Evolutionary conservation across 768 basidiomycete genomes (phyloP).

Genomic region (Pholiota molesta): DNA sequence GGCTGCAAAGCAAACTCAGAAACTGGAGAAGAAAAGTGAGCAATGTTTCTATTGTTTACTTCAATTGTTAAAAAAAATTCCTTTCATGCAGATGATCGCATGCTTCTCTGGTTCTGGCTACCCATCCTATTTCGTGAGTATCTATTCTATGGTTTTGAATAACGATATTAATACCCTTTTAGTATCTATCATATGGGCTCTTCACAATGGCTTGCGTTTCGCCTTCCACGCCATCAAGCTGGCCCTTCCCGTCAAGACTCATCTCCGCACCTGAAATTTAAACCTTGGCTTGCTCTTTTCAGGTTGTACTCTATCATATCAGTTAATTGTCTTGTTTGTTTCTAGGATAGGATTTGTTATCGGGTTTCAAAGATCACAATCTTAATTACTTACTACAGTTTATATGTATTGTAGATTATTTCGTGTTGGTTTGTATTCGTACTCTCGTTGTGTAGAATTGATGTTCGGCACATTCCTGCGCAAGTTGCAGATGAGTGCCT

Average conservation of each 20-base stretch:
- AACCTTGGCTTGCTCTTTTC: slow-evolving; percentile 18
- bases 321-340: slow-evolving; percentile 5
- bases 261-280: slow-evolving; percentile 38
- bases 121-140: slow-evolving; percentile 77
- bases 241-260: slow-evolving; percentile 46
- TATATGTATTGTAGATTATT: slow-evolving; percentile 9
- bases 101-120: slow-evolving; percentile 86
- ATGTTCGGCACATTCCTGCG: not conserved
- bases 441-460: not conserved
- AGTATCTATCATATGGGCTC: slow-evolving; percentile 68
- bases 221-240: slow-evolving; percentile 52
- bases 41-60: slow-evolving; percentile 13
- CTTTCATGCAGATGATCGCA: slow-evolving; percentile 66
- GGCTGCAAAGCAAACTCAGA: slow-evolving; percentile 41
- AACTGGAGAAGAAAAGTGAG: slow-evolving; percentile 73
- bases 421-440: not conserved
- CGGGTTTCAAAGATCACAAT: slow-evolving; percentile 3
- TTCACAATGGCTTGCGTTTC: slow-evolving; percentile 57
- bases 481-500: not conserved
- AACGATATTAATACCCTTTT: not conserved
- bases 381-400: slow-evolving; percentile 8
- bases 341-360: slow-evolving; percentile 12
- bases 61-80: slow-evolving; percentile 14
- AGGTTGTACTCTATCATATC: slow-evolving; percentile 13
- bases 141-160: not conserved